Conservation (phyloP, 1,139 yeast species). For the Saccharomyces hybrid region DNA sequence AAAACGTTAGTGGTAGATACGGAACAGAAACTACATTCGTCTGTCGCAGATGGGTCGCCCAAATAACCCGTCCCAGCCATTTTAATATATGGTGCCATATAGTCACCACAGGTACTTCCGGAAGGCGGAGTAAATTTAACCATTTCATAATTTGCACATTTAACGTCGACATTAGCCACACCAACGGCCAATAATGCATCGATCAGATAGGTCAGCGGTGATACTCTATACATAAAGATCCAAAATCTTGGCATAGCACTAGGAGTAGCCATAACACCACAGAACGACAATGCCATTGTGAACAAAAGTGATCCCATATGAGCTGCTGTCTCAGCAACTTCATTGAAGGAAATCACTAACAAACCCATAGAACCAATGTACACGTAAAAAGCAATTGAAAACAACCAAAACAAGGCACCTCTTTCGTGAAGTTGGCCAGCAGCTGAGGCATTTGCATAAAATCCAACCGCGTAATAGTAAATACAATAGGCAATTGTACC, state of each 20-base stretch:
- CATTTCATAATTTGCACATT: constrained; percentile 43
- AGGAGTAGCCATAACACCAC: constrained; percentile 72
- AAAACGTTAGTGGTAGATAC: constrained; percentile 44
- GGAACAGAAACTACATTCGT: constrained; percentile 47
- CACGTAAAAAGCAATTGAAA: constrained; percentile 47
- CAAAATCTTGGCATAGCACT: constrained; percentile 51
- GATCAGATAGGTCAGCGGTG: constrained; percentile 57
- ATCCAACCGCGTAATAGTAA: constrained; percentile 80
- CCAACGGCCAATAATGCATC: constrained; percentile 48
- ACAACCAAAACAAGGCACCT: constrained; percentile 65
- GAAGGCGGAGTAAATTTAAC: constrained; percentile 41
- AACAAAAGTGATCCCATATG: constrained; percentile 56
- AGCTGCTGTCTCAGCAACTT: constrained; percentile 66
- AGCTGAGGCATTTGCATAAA: constrained; percentile 47
- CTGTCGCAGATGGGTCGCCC: constrained; percentile 37
- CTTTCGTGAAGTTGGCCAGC: constrained; percentile 49
- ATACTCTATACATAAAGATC: constrained; percentile 56
- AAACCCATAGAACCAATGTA: constrained; percentile 62
- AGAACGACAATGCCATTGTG: constrained; percentile 64
- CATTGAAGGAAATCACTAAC: constrained; percentile 44
- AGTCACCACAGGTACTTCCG: constrained; percentile 48
- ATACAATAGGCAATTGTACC: constrained; percentile 64
- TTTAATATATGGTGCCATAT: constrained; percentile 40
- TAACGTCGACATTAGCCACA: constrained; percentile 44
- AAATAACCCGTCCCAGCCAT: constrained; percentile 51